Percentiles rank a stretch among this genome's conserved stretches.
Conservation (phyloP, 2,329 filamentous ascomycete species). For the Neonectria magnoliae region DNA sequence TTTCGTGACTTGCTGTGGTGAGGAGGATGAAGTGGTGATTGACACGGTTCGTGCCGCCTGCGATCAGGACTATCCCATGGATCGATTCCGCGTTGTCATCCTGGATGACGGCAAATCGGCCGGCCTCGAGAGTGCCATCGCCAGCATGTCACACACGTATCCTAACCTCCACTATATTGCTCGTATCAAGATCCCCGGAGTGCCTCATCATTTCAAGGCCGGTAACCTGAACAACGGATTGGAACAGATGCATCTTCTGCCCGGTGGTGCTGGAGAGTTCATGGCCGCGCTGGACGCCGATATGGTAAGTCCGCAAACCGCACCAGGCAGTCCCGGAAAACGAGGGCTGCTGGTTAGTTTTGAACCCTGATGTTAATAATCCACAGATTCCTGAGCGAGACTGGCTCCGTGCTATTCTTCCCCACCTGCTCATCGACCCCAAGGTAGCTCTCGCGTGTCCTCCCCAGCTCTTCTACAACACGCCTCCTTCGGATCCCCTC, state of each 20-base stretch:
- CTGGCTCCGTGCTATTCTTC: conserved; percentile 68
- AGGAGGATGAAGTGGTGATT: conserved; percentile 64
- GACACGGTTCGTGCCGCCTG: conserved; percentile 67
- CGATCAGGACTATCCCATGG: conserved; percentile 62
- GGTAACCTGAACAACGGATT: conserved; percentile 72
- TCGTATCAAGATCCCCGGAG: conserved; percentile 58
- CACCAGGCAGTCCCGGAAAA: too few relatives aligned
- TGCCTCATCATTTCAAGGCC: conserved; percentile 69
- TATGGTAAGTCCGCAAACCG: conserved; percentile 57
- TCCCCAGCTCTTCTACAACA: conserved; percentile 72
- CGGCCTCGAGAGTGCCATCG: conserved; percentile 53
- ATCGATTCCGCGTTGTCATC: conserved; percentile 64
- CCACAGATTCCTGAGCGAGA: conserved; percentile 65
- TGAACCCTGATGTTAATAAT: conserved; percentile 10
- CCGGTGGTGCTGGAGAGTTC: conserved; percentile 65
- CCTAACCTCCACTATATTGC: conserved; percentile 64
- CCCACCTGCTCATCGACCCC: conserved; percentile 66
- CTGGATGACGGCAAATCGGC: conserved; percentile 64
- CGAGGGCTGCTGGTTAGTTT: not conserved
- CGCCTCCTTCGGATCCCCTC: conserved; percentile 66
- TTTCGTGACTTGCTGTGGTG: conserved; percentile 67
- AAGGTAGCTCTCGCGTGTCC: conserved; percentile 69
- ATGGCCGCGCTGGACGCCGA: conserved; percentile 74
- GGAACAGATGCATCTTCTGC: conserved; percentile 59
- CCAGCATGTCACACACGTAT: conserved; percentile 51